Evolutionary conservation across 2,329 filamentous ascomycete genomes (phyloP).

Genomic region (Aurifilum marmelostoma): DNA sequence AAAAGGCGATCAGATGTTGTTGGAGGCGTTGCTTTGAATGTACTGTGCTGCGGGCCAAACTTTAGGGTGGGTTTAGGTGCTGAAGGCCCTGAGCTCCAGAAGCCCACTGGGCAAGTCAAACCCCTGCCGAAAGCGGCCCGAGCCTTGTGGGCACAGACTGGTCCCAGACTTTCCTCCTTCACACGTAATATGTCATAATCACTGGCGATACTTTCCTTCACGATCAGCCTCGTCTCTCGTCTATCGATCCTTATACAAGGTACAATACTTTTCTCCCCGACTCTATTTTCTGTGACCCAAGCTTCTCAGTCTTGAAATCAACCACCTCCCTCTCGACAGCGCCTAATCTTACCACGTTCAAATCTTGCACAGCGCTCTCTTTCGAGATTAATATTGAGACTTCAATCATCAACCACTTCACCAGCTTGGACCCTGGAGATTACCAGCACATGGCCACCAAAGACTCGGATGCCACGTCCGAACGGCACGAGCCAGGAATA

Average conservation of each 20-base stretch:
- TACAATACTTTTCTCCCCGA: neutral
- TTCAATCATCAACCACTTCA: neutral
- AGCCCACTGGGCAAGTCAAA: neutral
- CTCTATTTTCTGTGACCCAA: no score
- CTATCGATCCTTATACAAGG: neutral
- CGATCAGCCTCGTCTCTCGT: neutral
- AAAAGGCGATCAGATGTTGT: neutral
- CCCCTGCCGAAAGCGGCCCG: neutral
- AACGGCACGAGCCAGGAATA: constrained; percentile 37
- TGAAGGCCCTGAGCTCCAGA: neutral
- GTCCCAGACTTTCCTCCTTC: neutral
- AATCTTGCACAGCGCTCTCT: neutral
- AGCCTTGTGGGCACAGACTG: neutral
- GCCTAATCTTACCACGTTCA: neutral
- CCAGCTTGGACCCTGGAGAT: no score
- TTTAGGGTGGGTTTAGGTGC: neutral
- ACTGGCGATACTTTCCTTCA: neutral
- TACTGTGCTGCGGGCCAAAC: neutral
- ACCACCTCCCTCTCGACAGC: neutral
- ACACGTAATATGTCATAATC: neutral
- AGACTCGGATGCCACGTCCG: neutral
- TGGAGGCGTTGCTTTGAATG: neutral
- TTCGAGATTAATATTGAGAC: neutral
- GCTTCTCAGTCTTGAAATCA: no score
- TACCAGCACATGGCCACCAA: neutral